phyloP scores from a whole-genome alignment of 2,329 filamentous ascomycete genomes.

The Alternaria dauci region DNA sequence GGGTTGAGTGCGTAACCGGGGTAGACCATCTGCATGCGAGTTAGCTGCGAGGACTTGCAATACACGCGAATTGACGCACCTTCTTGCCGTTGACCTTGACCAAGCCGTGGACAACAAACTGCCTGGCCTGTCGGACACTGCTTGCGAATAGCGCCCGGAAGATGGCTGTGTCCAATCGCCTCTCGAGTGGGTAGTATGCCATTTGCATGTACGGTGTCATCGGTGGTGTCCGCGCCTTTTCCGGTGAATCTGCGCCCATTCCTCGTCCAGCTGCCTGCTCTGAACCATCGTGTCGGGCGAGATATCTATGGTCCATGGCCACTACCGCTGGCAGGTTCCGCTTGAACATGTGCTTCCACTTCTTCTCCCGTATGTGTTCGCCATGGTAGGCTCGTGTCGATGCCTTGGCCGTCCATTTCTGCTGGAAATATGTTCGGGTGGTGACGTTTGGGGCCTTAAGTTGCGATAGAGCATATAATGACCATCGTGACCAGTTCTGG shows the following conservation, averaged over 20 bases:
- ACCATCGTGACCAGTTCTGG: constrained; percentile 97
- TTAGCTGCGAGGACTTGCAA: neutral
- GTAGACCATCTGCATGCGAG: constrained; percentile 75
- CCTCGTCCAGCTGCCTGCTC: constrained; percentile 85
- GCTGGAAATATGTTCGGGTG: constrained; percentile 84
- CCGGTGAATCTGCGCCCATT: constrained; percentile 64
- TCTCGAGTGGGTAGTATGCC: constrained; percentile 90
- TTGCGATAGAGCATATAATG: constrained; percentile 84
- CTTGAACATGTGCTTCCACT: constrained; percentile 94
- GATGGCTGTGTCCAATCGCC: constrained; percentile 91
- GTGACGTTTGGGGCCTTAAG: constrained; percentile 54
- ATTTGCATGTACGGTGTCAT: constrained; percentile 94
- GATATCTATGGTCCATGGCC: constrained; percentile 81
- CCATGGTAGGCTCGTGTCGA: constrained; percentile 88
- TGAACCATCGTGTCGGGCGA: constrained; percentile 83
- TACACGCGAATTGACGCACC: constrained; percentile 58
- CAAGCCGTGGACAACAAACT: constrained; percentile 90
- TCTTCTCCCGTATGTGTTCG: constrained; percentile 89
- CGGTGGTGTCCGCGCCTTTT: constrained; percentile 33
- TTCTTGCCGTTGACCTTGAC: constrained; percentile 97
- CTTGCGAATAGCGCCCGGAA: constrained; percentile 94
- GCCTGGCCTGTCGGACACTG: constrained; percentile 88
- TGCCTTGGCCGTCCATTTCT: constrained; percentile 95
- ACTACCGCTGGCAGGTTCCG: constrained; percentile 82
- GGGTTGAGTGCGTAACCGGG: constrained; percentile 95